Conservation (phyloP, 495 filamentous ascomycete species). For the Cudoniella acicularis region DNA sequence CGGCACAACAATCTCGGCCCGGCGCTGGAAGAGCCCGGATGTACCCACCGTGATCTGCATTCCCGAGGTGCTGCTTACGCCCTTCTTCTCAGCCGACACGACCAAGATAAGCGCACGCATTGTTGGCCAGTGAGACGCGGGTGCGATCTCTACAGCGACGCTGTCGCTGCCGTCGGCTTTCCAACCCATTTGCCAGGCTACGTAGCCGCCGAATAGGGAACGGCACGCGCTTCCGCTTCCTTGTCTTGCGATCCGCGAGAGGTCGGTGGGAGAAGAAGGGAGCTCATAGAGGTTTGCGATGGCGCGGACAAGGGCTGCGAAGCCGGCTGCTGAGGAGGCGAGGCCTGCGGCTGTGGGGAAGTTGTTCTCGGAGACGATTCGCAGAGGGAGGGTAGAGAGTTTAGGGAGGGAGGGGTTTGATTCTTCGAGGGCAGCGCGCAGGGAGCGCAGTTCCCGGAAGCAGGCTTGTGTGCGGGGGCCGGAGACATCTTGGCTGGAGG, state of each 20-base stretch:
- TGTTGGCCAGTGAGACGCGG: constrained; percentile 84
- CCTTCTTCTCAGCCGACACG: constrained; percentile 89
- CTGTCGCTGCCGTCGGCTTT: constrained; percentile 76
- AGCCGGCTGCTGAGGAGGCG: constrained; percentile 87
- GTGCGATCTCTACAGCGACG: constrained; percentile 79
- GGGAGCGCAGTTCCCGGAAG: constrained; percentile 75
- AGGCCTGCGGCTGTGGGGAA: constrained; percentile 98
- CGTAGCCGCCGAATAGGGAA: constrained; percentile 89
- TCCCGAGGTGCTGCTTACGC: constrained; percentile 81
- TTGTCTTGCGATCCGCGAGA: constrained; percentile 88
- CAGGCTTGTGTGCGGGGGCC: constrained; percentile 88
- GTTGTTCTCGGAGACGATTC: constrained; percentile 91
- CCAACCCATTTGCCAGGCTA: constrained; percentile 80
- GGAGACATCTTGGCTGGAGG: constrained; percentile 74
- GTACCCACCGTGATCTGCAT: constrained; percentile 96
- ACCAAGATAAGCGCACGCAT: constrained; percentile 92
- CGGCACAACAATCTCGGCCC: constrained; percentile 73
- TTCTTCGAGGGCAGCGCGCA: constrained; percentile 70
- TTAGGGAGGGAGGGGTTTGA: constrained; percentile 68
- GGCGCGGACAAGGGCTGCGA: constrained; percentile 88
- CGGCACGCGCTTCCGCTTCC: constrained; percentile 93
- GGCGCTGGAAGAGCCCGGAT: constrained; percentile 71
- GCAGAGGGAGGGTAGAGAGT: constrained; percentile 68
- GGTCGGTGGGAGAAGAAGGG: constrained; percentile 68
- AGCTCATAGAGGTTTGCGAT: constrained; percentile 91